Percentiles rank a stretch among this genome's conserved stretches.
Evolutionary conservation across 106 monocot species (phyloP).

Genomic region (Platanthera guangdongensis): DNA sequence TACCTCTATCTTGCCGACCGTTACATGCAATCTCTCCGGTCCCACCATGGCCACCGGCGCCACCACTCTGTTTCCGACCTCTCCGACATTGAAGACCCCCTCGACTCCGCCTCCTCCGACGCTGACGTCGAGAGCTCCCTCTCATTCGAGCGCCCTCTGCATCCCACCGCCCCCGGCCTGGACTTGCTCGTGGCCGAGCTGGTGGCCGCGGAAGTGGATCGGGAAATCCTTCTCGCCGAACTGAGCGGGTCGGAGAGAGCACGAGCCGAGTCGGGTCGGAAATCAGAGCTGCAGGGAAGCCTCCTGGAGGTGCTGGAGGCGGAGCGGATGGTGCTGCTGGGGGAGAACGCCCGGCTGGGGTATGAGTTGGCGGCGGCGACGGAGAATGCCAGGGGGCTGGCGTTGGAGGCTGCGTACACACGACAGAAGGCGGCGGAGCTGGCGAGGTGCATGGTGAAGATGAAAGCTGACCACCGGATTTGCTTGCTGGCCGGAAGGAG

Average conservation of each 20-base stretch:
- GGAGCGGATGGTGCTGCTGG: constrained; percentile 75
- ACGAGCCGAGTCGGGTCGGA: constrained; percentile 35
- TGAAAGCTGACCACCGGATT: constrained; percentile 66
- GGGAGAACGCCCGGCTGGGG: constrained; percentile 76
- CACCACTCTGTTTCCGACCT: constrained; percentile 12
- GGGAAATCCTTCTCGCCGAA: constrained; percentile 44
- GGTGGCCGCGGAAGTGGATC: constrained; percentile 39
- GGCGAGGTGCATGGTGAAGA: constrained; percentile 55
- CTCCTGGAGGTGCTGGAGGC: constrained; percentile 88
- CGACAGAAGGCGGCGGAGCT: constrained; percentile 68
- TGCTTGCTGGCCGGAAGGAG: constrained; percentile 50
- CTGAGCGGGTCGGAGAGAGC: constrained; percentile 22
- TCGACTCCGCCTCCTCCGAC: constrained; percentile 22
- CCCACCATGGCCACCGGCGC: constrained; percentile 21
- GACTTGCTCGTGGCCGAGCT: constrained; percentile 54
- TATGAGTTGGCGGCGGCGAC: constrained; percentile 33
- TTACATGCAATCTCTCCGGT: constrained; percentile 50
- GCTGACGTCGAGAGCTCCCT: constrained; percentile 67
- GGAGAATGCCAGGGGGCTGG: constrained; percentile 51
- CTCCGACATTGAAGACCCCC: background rate
- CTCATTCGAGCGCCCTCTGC: constrained; percentile 33
- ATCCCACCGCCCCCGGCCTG: background rate
- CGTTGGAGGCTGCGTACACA: constrained; percentile 56
- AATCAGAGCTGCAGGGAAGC: constrained; percentile 73
- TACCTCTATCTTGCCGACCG: constrained; percentile 89